Evolutionary conservation across 352 stramenopile genomes (phyloP).

Genomic region (Thalassiosira hispida): DNA sequence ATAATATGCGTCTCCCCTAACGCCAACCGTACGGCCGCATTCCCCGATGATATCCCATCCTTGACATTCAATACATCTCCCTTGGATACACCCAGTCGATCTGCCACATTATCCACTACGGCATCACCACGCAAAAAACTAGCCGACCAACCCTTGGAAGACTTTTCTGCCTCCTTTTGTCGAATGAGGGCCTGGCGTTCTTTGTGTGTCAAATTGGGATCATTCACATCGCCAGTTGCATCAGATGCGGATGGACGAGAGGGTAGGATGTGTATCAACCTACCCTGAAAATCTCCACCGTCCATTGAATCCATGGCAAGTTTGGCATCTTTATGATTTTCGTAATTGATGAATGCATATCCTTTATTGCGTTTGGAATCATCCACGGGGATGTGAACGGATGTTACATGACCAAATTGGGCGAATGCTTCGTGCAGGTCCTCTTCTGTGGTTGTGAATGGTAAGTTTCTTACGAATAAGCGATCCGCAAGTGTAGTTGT

Average conservation of each 20-base stretch:
- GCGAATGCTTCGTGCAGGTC: constrained; percentile 93
- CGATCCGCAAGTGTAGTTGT: constrained; percentile 62
- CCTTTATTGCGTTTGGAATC: constrained; percentile 94
- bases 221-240: constrained; percentile 13
- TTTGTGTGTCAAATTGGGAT: constrained; percentile 75
- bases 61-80: constrained; percentile 93
- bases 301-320: constrained; percentile 90
- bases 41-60: constrained; percentile 88
- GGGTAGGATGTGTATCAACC: constrained; percentile 93
- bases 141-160: constrained; percentile 92
- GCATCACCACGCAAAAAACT: constrained; percentile 92
- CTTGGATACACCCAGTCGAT: constrained; percentile 90
- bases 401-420: constrained; percentile 88
- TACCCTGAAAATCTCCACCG: constrained; percentile 94
- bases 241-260: constrained; percentile 76
- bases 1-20: constrained; percentile 98
- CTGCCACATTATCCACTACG: constrained; percentile 88
- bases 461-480: constrained; percentile 97
- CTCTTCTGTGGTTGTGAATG: constrained; percentile 95
- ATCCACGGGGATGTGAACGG: constrained; percentile 97
- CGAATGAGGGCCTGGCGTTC: constrained; percentile 75
- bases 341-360: constrained; percentile 96
- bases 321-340: constrained; percentile 90
- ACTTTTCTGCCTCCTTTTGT: constrained; percentile 73
- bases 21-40: constrained; percentile 97